Percentiles rank a stretch among this genome's conserved stretches.
Conservation (phyloP, 495 filamentous ascomycete genomes). For the Penicillium atrosanguineum region DNA sequence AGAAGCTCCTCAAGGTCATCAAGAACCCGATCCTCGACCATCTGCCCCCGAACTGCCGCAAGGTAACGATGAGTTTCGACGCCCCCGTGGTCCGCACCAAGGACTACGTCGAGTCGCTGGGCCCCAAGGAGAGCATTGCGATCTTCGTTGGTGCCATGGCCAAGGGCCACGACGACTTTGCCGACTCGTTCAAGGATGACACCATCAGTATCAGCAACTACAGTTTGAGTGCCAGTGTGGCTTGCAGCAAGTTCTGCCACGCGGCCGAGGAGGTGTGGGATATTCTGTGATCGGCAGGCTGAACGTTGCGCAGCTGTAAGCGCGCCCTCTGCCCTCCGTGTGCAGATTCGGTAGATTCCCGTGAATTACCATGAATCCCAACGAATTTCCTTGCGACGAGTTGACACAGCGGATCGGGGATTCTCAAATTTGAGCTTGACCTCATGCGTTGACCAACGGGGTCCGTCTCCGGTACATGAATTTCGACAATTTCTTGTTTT, state of each 20-base stretch:
- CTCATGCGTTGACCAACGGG: not conserved
- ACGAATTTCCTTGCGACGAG: conserved; percentile 38
- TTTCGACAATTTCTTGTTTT: conserved; percentile 3
- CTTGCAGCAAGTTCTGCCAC: conserved; percentile 99
- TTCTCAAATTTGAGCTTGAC: not conserved
- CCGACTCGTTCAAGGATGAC: conserved; percentile 91
- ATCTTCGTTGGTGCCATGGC: conserved; percentile 99
- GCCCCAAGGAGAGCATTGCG: conserved; percentile 84
- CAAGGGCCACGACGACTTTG: conserved; percentile 93
- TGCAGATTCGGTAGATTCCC: not conserved
- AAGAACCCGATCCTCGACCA: conserved; percentile 97
- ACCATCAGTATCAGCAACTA: conserved; percentile 98
- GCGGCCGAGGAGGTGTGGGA: conserved; percentile 96
- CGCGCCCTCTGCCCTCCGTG: conserved; percentile 12
- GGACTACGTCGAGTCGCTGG: conserved; percentile 81
- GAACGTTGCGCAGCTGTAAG: conserved; percentile 13
- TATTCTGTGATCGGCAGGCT: conserved; percentile 60
- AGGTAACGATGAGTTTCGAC: conserved; percentile 93
- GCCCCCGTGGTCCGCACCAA: conserved; percentile 78
- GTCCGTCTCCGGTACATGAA: conserved; percentile 1
- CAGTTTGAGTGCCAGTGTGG: conserved; percentile 93
- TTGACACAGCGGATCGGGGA: conserved; percentile 6
- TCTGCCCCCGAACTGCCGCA: conserved; percentile 93
- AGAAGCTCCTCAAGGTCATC: conserved; percentile 96
- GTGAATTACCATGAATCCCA: conserved; percentile 26